Base-by-base conservation (phyloP, 148 eudicot species). In the Fagopyrum homotropicum region DNA sequence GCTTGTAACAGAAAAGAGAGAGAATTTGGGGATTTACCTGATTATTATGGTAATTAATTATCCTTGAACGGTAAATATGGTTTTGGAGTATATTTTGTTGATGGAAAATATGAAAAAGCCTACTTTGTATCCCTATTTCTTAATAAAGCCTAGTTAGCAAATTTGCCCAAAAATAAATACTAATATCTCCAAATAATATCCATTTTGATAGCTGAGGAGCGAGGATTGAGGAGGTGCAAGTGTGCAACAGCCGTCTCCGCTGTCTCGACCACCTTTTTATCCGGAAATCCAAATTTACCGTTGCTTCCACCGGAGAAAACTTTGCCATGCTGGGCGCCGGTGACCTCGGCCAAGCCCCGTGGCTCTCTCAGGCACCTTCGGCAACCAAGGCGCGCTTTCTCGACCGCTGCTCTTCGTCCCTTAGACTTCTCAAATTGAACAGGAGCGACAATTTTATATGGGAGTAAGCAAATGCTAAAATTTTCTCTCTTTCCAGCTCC, bases 321-420 rank as follows among this genome's bases (percentile, higher is more conserved):
- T 10, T 15, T 29, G 12, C 46, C 71, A 66, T 66, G 71, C 71
- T 66, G 46, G 47, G 17, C 71, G 47, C 71, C 71, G 71, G 71
- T n/a, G 71, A 66, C 71, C 30, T 66, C 71, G 16, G 71, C 6
- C 69, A 63, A 63, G 69, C 69, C 35, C 69, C 69, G 26, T 63
- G 69, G 69, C 69, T 63, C 71, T 66, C 47, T 46, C 71, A 66
- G 17, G 71, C 71, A 0, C 71, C 47, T 15, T 17, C 71, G 19
- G 40, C 69, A 29, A 63, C 45, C 2, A 66, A 66, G 71, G 71
- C 47, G 19, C 71, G 71, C 46, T 9, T 10, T 61, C 47, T 66
- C 71, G 45, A 66, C 71, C 71, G 71, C 43, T 66, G 47, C 47
- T 66, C 71, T 40, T 66, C 71, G 19, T 66, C 71, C 71, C 43